A percentile compares a stretch with the other conserved stretches of the same genome.
Evolutionary conservation across 345 rosid genomes (phyloP).

Genomic region (Crucihimalaya himalaica): DNA sequence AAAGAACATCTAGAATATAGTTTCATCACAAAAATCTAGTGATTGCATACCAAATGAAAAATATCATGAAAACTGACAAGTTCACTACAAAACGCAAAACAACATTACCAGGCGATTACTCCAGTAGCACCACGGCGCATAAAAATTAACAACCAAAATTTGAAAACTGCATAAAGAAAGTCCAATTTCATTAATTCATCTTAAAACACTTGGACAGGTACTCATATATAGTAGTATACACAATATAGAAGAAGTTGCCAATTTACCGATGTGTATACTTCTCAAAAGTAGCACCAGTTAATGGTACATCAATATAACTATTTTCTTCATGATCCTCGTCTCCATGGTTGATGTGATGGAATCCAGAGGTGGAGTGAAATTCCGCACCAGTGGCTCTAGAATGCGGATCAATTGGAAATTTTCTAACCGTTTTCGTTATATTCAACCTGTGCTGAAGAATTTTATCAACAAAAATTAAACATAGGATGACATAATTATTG

Average conservation of each 20-base stretch:
- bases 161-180: slow-evolving; percentile 65
- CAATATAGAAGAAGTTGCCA: slow-evolving; percentile 4
- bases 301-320: slow-evolving; percentile 51
- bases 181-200: not conserved
- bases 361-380: slow-evolving; percentile 60
- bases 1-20: not conserved
- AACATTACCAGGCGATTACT: slow-evolving; percentile 86
- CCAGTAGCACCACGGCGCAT: slow-evolving; percentile 99
- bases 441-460: slow-evolving; percentile 89
- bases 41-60: not conserved
- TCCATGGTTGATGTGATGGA: slow-evolving; percentile 77
- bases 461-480: slow-evolving; percentile 14
- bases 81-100: not conserved
- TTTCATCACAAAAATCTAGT: not conserved
- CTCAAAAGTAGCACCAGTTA: slow-evolving; percentile 66
- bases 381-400: slow-evolving; percentile 69
- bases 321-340: slow-evolving; percentile 61
- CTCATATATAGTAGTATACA: slow-evolving; percentile 6
- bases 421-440: slow-evolving; percentile 80
- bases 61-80: not conserved
- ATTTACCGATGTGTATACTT: slow-evolving; percentile 69
- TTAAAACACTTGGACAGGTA: not conserved
- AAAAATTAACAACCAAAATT: slow-evolving; percentile 84
- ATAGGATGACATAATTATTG: not conserved
- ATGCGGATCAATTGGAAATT: slow-evolving; percentile 74